Conservation (phyloP, 768 basidiomycete species). For the Solioccasus polychromus region DNA sequence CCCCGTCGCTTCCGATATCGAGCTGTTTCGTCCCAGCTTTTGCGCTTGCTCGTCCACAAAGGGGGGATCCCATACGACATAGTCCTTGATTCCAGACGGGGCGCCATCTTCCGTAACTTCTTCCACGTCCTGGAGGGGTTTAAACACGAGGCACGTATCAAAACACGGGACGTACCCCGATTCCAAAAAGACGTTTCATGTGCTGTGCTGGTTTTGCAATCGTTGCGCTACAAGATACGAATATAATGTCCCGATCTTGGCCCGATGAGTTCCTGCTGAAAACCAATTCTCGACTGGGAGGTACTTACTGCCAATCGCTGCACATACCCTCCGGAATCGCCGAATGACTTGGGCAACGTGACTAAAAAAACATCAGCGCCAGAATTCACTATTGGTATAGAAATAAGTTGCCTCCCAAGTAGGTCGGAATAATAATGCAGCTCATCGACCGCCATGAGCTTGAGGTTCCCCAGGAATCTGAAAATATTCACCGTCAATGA, state of each 20-base stretch:
- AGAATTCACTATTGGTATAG: neutral
- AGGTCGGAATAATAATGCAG: conserved; percentile 82
- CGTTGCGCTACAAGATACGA: conserved; percentile 88
- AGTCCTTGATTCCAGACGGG: conserved; percentile 77
- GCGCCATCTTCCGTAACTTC: conserved; percentile 79
- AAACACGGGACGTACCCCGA: conserved; percentile 36
- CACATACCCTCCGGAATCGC: conserved; percentile 71
- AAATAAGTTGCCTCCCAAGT: conserved; percentile 62
- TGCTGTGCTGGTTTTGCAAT: conserved; percentile 72
- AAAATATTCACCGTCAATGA: conserved; percentile 1
- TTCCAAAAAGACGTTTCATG: conserved; percentile 74
- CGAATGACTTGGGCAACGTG: conserved; percentile 81
- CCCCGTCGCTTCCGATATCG: conserved; percentile 64
- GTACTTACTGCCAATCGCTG: conserved; percentile 70
- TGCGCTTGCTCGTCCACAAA: conserved; percentile 53
- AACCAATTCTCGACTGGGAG: neutral
- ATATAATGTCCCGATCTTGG: conserved; percentile 51
- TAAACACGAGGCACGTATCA: neutral
- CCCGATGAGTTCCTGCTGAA: neutral
- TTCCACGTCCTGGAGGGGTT: conserved; percentile 46
- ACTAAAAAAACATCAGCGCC: conserved; percentile 34
- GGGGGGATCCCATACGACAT: conserved; percentile 74
- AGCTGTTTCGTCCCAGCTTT: conserved; percentile 50
- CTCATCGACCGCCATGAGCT: conserved; percentile 80
- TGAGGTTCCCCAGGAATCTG: conserved; percentile 76